Percentiles rank a stretch among this genome's conserved stretches.
Conservation (phyloP, 805 yeast species). For the Candida ulmi region DNA sequence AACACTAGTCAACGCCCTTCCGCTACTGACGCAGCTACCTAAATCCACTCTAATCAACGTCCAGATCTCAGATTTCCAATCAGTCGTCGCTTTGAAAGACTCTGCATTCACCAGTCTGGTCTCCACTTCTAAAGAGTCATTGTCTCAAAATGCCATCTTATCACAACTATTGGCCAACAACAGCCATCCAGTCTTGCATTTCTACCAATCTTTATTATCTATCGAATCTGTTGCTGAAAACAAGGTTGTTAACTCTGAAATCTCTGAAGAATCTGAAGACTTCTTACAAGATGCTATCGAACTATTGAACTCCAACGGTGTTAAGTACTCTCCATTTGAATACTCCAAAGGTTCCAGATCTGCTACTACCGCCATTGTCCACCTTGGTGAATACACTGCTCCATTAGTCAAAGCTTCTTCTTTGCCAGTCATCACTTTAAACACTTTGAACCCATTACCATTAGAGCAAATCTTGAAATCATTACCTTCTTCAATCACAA, state of each 20-base stretch:
- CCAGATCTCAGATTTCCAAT: slow-evolving; percentile 60
- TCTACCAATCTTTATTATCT: slow-evolving; percentile 33
- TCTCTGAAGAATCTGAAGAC: slow-evolving; percentile 11
- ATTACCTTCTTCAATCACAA: slow-evolving; percentile 35
- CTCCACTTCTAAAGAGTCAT: slow-evolving; percentile 47
- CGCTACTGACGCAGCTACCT: slow-evolving; percentile 42
- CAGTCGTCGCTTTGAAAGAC: slow-evolving; percentile 70
- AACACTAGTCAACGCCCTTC: slow-evolving; percentile 53
- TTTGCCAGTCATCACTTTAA: slow-evolving; percentile 43
- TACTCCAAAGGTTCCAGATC: slow-evolving; percentile 36
- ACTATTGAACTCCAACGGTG: slow-evolving; percentile 19
- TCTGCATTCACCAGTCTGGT: slow-evolving; percentile 58
- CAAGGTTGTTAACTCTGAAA: not conserved
- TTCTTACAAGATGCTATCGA: slow-evolving; percentile 29
- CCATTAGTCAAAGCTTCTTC: slow-evolving; percentile 35
- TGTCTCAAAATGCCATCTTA: slow-evolving; percentile 47
- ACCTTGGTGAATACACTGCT: slow-evolving; percentile 54
- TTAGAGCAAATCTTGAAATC: slow-evolving; percentile 44
- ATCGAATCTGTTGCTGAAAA: slow-evolving; percentile 11
- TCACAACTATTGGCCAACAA: slow-evolving; percentile 53
- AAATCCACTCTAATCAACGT: slow-evolving; percentile 56
- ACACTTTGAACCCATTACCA: slow-evolving; percentile 71
- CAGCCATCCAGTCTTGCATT: slow-evolving; percentile 63
- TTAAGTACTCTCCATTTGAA: slow-evolving; percentile 25
- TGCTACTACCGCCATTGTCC: slow-evolving; percentile 49